These are phyloP conservation scores for Aspergillus sojae DNA, from an alignment of 2,329 filamentous ascomycete genomes.

Conservation along the genomic window DNA sequence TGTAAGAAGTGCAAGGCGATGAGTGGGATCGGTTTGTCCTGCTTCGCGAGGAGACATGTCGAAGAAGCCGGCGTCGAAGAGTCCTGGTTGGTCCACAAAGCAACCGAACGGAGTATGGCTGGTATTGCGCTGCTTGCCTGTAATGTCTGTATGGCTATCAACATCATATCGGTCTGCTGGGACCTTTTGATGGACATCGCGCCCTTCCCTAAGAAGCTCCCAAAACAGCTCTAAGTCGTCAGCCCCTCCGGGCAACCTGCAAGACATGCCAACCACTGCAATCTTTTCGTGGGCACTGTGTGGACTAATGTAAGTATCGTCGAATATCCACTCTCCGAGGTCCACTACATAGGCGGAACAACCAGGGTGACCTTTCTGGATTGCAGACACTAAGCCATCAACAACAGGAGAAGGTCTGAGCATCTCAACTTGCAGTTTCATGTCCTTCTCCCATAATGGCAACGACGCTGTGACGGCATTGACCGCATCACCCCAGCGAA, in stretches of 20 bases:
- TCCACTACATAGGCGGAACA: background rate
- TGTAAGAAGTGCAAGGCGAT: slow-evolving; percentile 71
- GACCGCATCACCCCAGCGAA: background rate
- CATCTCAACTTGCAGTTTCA: background rate
- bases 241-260: slow-evolving; percentile 24
- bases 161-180: slow-evolving; percentile 39
- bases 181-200: slow-evolving; percentile 33
- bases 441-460: background rate
- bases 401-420: background rate
- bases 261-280: slow-evolving; percentile 30
- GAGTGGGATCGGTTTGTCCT: slow-evolving; percentile 77
- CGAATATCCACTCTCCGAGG: background rate
- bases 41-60: slow-evolving; percentile 66
- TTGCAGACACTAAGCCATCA: background rate
- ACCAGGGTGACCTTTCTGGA: background rate
- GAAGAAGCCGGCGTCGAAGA: slow-evolving; percentile 46
- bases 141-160: slow-evolving; percentile 36
- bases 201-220: slow-evolving; percentile 37
- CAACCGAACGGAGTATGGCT: slow-evolving; percentile 37
- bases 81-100: slow-evolving; percentile 39
- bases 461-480: background rate
- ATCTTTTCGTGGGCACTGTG: slow-evolving; percentile 20
- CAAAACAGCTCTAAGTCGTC: slow-evolving; percentile 35
- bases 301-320: background rate
- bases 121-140: slow-evolving; percentile 35